Base-by-base conservation (phyloP, 1,139 yeast species). In the Waltiozyma sp. region DNA sequence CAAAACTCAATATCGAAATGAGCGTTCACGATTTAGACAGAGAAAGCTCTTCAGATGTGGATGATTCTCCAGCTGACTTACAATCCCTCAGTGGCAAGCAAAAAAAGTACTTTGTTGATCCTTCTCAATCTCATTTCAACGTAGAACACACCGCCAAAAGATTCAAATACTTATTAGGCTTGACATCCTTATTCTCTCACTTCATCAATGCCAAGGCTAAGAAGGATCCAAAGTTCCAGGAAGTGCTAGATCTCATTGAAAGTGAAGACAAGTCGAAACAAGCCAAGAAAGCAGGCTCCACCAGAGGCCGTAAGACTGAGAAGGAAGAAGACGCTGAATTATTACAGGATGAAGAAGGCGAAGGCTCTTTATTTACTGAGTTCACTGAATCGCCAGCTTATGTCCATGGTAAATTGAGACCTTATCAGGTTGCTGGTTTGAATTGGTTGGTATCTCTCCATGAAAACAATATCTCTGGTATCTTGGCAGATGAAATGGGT, bases 401-500 rank as follows among this genome's bases (percentile, higher is more conserved):
- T 53, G 61, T 83, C 31, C 67, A 79, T 42, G 93, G 93, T 16
- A 62, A 62, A 43, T 60, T 83, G 47, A 71, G 93, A 56, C 81
- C 83, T n/a, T 83, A 89, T 62, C 97, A 89, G 63, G 74, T 89
- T 46, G 95, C 85, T 60, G 97, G 97, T 44, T 71, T 89, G 51
- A 89, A 89, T 64, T 89, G 97, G 97, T 67, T 89, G 56, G 77
- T 88, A 19, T 76, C 88, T 1, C 66, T 89, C 45, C 81, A 83
- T 57, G 93, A 85, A 53, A 87, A 89, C 63, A 79, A 82, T 55
- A 72, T 89, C 44, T 80, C 93, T 1, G 97, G 97, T 40, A 89
- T 91, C 41, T 70, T 91, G 46, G 98, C 98, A 10, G 98, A 91
- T 64, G 98, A 91, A 63, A 91, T 91, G 98, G 98, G 98, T 2